Percentiles rank a stretch among this genome's conserved stretches.
Conservation (phyloP, 768 basidiomycete genomes). For the Tephrocybe sp. region DNA sequence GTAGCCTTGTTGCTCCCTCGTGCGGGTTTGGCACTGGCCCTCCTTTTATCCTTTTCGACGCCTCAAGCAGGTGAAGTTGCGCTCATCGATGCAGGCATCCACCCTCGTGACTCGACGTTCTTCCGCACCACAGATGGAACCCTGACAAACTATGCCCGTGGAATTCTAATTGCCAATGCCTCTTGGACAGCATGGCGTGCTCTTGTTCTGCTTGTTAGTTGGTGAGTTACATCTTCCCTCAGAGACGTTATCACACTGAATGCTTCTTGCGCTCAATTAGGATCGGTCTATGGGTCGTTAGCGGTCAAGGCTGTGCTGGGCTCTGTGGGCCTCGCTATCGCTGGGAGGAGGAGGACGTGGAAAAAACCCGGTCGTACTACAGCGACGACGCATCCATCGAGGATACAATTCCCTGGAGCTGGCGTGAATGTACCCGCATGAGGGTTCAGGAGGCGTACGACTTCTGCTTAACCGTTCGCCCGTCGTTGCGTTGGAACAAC, state of each 20-base stretch:
- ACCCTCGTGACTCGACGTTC: slow-evolving; percentile 69
- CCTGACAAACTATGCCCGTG: slow-evolving; percentile 75
- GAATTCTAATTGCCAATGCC: slow-evolving; percentile 76
- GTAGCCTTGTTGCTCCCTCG: slow-evolving; percentile 82
- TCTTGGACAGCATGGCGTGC: slow-evolving; percentile 79
- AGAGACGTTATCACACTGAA: not conserved
- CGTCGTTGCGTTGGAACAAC: slow-evolving; percentile 32
- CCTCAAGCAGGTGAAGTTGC: slow-evolving; percentile 47
- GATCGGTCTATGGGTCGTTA: slow-evolving; percentile 78
- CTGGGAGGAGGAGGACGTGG: slow-evolving; percentile 80
- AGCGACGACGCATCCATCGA: slow-evolving; percentile 46
- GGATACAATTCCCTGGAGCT: slow-evolving; percentile 74
- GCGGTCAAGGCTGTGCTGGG: slow-evolving; percentile 77
- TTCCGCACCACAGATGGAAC: slow-evolving; percentile 65
- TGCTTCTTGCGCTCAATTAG: slow-evolving; percentile 32
- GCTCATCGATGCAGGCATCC: slow-evolving; percentile 47
- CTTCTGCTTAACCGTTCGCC: slow-evolving; percentile 57
- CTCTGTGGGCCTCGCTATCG: slow-evolving; percentile 80
- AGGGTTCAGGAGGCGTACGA: slow-evolving; percentile 81
- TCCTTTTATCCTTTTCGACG: slow-evolving; percentile 65
- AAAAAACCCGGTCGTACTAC: slow-evolving; percentile 55
- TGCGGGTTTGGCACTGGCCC: slow-evolving; percentile 70
- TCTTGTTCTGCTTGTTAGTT: slow-evolving; percentile 67
- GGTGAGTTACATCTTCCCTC: slow-evolving; percentile 42
- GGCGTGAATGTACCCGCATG: slow-evolving; percentile 69